phyloP scores from a whole-genome alignment of 140 eudicot genomes.

The Erigeron philadelphicus region DNA sequence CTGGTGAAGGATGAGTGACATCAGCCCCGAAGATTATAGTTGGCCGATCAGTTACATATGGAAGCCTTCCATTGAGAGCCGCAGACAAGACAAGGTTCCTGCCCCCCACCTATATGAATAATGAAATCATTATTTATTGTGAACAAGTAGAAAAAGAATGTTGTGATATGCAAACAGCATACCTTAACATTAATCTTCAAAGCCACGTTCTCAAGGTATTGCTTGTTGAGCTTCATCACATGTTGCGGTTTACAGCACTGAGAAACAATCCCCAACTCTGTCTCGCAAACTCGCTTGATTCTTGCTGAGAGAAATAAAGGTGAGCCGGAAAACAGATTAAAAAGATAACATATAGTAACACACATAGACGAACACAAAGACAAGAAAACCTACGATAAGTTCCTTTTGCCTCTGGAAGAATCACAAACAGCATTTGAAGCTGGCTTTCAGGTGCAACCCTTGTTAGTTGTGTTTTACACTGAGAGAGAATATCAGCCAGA shows the following conservation, averaged over 20 bases:
- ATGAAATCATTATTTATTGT: not conserved
- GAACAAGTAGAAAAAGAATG: not conserved
- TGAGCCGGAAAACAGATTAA: not conserved
- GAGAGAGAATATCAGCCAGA: constrained; percentile 32
- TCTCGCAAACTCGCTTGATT: constrained; percentile 76
- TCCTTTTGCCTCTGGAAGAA: constrained; percentile 72
- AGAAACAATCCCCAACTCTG: constrained; percentile 73
- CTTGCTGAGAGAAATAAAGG: constrained; percentile 35
- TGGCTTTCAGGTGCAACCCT: constrained; percentile 29
- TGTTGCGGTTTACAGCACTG: constrained; percentile 76
- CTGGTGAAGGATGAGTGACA: constrained; percentile 88
- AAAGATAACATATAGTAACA: too few relatives aligned
- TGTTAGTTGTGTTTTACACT: constrained; percentile 21
- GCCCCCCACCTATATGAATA: constrained; percentile 60
- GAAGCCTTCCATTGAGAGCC: constrained; percentile 39
- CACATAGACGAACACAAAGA: not conserved
- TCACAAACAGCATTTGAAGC: constrained; percentile 59
- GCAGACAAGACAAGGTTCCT: constrained; percentile 48
- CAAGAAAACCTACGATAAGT: constrained; percentile 45
- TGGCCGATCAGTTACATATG: constrained; percentile 49
- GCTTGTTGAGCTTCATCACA: constrained; percentile 31
- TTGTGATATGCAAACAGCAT: not conserved
- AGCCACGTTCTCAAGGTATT: constrained; percentile 72
- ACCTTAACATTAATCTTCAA: constrained; percentile 90
- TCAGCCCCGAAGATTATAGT: constrained; percentile 91